Base-by-base conservation (phyloP, 495 filamentous ascomycete genomes). In the Lichina pygmaea region DNA sequence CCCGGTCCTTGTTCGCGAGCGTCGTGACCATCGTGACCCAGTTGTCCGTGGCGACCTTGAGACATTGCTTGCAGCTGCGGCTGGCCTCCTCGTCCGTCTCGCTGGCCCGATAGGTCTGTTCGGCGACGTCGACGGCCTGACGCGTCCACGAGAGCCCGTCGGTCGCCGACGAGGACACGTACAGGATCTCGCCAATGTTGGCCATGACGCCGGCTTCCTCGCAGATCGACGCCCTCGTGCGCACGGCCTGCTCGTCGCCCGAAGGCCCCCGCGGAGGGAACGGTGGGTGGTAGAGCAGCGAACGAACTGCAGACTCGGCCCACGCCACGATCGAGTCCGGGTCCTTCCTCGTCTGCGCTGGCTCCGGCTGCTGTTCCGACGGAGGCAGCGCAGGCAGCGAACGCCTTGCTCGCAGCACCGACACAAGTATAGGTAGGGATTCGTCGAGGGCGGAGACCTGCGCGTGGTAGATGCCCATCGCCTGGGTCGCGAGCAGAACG, bases 141-240 rank as follows among this genome's bases (percentile, higher is more conserved):
- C 81, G 73, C 9, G 78, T 89, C 85, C 86, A 93, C 45, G 70
- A 69, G 8, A 94, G 65, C 0, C 82, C 85, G 7, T 44, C 36
- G 5, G 45, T 46, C 2, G 44, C 37, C 6, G 57, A 61, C 10
- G 67, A 64, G 7, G 68, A 68, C 1, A 83, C 70, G 62, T 78
- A 95, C 42, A 97, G 59, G 49, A 95, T 85, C 62, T 97, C 89
- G 46, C 86, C 91, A 47, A 97, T 84, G 58, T 93, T 83, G 15
- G 78, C 68, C 73, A 85, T 80, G 4, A 93, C 60, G 6, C 69
- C 79, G 4, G 83, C 84, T 56, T 93, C 82, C 44, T 83, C 78
- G 65, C 89, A 93, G 32, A 66, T 59, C 44, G 78, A 73, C 30
- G 62, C 60, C 0, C 66, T 46, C 33, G 69, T 67, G 34, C 78